Base-by-base conservation (phyloP, 2,329 filamentous ascomycete genomes). In the Colletotrichum phormii region DNA sequence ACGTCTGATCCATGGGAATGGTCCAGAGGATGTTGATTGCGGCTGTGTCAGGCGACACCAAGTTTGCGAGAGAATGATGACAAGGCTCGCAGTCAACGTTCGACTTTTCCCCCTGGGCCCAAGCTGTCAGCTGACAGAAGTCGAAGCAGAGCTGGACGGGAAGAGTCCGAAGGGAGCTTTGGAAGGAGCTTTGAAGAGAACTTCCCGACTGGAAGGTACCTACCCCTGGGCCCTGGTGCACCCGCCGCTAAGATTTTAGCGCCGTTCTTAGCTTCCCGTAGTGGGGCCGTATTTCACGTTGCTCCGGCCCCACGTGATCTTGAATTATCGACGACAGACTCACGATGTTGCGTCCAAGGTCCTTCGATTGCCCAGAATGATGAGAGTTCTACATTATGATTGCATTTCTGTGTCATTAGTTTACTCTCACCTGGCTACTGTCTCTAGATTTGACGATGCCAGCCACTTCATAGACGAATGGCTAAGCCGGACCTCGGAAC, bases 1-100 rank as follows among this genome's bases (percentile, higher is more conserved):
- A 71, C 4, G 57, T 29, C 24, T 59, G 54, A 49, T 68, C 46
- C 75, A 60, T 69, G 59, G 67, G 35, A n/a, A 13, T 13, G 18
- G 29, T 18, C 37, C 15, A 42, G 1, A 2, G 18, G 1, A 49
- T 22, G 42, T 2, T 18, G 42, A 9, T 49, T 49, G 42, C 42
- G 42, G 18, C 42, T 49, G 8, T 11, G 42, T 49, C 9, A n/a
- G 8, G 42, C 8, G 18, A 49, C 42, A 11, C 42, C 42, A 22
- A 22, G 42, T 49, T 5, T 49, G 42, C 42, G 8, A 22, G 42
- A 49, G 42, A 49, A 22, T 11, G 4, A 11, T 11, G 3, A 49
- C 7, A 11, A 49, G 42, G 42, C 42, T 49, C 42, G 15, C 42
- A 22, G 18, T 49, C 42, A 49, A 22, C 18, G 42, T n/a, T 11